A percentile compares a stretch with the other conserved stretches of the same genome.
phyloP scores from a whole-genome alignment of 1,139 yeast genomes.

The Hansenula anomala region DNA sequence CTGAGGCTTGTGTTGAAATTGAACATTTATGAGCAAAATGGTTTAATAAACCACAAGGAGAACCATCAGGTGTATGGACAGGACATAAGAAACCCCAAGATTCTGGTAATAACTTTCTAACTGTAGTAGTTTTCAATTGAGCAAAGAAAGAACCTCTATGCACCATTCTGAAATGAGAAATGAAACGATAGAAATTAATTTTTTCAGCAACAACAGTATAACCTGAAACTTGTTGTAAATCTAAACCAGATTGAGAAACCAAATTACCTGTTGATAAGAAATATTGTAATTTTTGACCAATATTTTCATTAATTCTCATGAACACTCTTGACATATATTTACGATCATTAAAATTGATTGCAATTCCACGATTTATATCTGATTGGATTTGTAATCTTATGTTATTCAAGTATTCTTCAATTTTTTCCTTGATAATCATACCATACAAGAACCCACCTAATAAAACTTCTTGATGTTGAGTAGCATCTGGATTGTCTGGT shows the following conservation, averaged over 20 bases:
- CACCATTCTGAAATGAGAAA: slow-evolving; percentile 97
- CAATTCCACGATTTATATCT: slow-evolving; percentile 76
- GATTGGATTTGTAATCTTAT: slow-evolving; percentile 71
- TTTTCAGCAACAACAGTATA: slow-evolving; percentile 98
- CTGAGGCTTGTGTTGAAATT: slow-evolving; percentile 72
- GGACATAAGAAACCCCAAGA: slow-evolving; percentile 99
- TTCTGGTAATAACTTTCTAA: slow-evolving; percentile 92
- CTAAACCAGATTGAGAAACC: slow-evolving; percentile 95
- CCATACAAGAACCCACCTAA: slow-evolving; percentile 84
- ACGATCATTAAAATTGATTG: slow-evolving; percentile 79
- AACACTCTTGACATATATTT: slow-evolving; percentile 81
- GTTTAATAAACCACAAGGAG: slow-evolving; percentile 97
- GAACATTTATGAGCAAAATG: slow-evolving; percentile 95
- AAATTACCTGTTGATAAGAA: slow-evolving; percentile 95
- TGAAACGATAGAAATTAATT: slow-evolving; percentile 93
- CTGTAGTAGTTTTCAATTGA: slow-evolving; percentile 94
- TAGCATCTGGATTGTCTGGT: slow-evolving; percentile 80
- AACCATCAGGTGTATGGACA: slow-evolving; percentile 99
- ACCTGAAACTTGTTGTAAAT: slow-evolving; percentile 97
- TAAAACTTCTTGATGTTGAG: slow-evolving; percentile 89
- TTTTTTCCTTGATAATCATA: slow-evolving; percentile 93
- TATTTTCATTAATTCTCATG: slow-evolving; percentile 79
- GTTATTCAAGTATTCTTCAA: slow-evolving; percentile 82
- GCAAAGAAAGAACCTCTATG: slow-evolving; percentile 99
- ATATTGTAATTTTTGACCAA: slow-evolving; percentile 91